Base-by-base conservation (phyloP, 2,329 filamentous ascomycete genomes). In the Mycosphaerella sp. region DNA sequence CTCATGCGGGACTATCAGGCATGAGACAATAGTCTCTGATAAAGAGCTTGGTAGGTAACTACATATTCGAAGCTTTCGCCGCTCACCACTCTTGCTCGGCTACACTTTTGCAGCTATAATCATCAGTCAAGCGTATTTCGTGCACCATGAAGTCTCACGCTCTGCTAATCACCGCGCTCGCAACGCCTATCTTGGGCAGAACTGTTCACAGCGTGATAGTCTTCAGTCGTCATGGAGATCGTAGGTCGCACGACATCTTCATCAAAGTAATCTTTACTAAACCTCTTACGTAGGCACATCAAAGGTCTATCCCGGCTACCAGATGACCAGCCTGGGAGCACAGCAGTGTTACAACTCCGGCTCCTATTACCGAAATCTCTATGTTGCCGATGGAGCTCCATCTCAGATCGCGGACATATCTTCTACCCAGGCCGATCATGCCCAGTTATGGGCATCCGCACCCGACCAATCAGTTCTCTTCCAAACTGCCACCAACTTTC, bases 241-340 rank as follows among this genome's bases (percentile, higher is more conserved):
- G 45, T 49, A 7, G n/a, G 42, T 44, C 9, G 13, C 10, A 27
- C 6, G 10, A 12, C 9, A 17, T 8, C n/a, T n/a, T n/a, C n/a
- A n/a, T n/a, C 2, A 13, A 1, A 17, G 10, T 16, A 21, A 34
- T 7, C 9, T 28, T 13, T 3, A 35, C 14, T 2, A 17, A 13
- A 25, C 3, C 3, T 25, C 21, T 25, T 25, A 5, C 17, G 17
- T 13, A 53, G 51, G 51, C 18, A 53, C 51, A 18, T 49, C 51
- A 16, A 53, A 53, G 28, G 43, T 44, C 14, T 53, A 46, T 17
- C 36, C 36, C 1, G 41, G 44, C 30, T 53, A 53, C 51, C 42
- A 53, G 32, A 53, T 53, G 51, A 53, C 51, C 36, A 41, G 37
- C 6, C 35, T 53, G 14, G 51, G 51, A 14, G 51, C 51, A 5